A percentile compares a stretch with the other conserved stretches of the same genome.
These are phyloP conservation scores for Pelagomonas calceolata DNA, from an alignment of 108 stramenopile genomes.

Conservation along the genomic window DNA sequence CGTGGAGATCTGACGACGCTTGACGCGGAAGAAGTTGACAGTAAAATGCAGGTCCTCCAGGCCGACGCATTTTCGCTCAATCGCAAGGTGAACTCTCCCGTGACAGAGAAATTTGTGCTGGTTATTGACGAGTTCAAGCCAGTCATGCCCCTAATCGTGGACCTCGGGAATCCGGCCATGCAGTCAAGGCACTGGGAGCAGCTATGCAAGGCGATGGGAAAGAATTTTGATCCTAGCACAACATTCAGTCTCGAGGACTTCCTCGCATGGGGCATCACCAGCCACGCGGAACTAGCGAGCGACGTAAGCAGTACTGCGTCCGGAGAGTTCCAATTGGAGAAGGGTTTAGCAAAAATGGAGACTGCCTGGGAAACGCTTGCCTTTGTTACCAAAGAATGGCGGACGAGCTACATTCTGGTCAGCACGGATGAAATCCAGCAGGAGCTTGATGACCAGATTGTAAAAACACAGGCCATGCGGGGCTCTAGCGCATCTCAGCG, in stretches of 20 bases:
- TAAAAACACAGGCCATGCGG: constrained; percentile 56
- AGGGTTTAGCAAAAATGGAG: constrained; percentile 26
- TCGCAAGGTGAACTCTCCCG: constrained; percentile 34
- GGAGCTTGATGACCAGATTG: constrained; percentile 51
- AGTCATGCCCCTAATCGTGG: constrained; percentile 25
- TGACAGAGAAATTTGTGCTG: constrained; percentile 24
- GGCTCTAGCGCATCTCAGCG: constrained; percentile 46
- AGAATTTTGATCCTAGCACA: constrained; percentile 7
- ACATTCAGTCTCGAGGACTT: constrained; percentile 31
- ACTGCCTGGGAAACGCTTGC: constrained; percentile 32
- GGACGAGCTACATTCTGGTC: constrained; percentile 39
- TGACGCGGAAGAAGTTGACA: constrained; percentile 33
- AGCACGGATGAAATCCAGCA: constrained; percentile 49
- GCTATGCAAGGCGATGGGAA: constrained; percentile 26
- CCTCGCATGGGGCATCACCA: constrained; percentile 29
- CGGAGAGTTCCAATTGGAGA: constrained; percentile 50
- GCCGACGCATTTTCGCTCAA: constrained; percentile 32
- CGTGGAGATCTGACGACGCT: constrained; percentile 25
- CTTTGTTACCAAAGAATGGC: constrained; percentile 28
- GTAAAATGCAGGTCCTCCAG: constrained; percentile 27
- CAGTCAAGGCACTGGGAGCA: constrained; percentile 29
- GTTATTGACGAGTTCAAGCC: constrained; percentile 5
- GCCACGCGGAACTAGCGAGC: constrained; percentile 23
- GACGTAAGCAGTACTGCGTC: constrained; percentile 43
- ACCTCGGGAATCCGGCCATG: constrained; percentile 43